Percentiles rank a stretch among this genome's conserved stretches.
phyloP scores from a whole-genome alignment of 2,329 filamentous ascomycete species.

The Ophiostoma perfectum region DNA sequence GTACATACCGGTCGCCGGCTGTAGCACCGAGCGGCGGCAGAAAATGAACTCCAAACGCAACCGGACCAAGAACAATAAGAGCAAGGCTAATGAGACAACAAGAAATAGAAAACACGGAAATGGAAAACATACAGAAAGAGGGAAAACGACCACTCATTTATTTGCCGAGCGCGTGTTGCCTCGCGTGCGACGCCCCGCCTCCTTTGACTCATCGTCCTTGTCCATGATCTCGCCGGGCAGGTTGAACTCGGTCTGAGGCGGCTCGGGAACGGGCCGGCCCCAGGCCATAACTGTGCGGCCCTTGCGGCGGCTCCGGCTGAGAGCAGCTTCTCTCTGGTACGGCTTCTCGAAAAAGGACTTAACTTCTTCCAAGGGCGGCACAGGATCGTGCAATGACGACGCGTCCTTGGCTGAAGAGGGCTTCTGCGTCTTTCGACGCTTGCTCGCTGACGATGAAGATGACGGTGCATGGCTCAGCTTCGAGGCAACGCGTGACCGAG shows the following conservation, averaged over 20 bases:
- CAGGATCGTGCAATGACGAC: not conserved
- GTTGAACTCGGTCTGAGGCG: constrained; percentile 64
- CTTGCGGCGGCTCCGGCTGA: constrained; percentile 66
- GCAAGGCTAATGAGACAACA: not conserved
- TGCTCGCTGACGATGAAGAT: constrained; percentile 27
- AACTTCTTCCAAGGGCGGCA: constrained; percentile 45
- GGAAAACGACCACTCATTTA: not conserved
- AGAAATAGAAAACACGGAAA: not conserved
- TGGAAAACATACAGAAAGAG: not conserved
- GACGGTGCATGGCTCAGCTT: constrained; percentile 37
- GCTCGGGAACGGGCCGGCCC: constrained; percentile 73
- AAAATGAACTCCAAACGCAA: not conserved
- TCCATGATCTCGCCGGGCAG: constrained; percentile 62
- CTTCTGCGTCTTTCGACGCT: constrained; percentile 22
- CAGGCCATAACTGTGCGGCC: constrained; percentile 71
- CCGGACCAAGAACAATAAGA: not conserved
- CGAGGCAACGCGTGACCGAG: constrained; percentile 3
- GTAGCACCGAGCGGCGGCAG: too few species aligned
- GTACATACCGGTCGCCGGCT: not conserved
- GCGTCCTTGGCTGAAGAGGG: not conserved
- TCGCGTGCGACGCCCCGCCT: not conserved
- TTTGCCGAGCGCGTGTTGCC: not conserved
- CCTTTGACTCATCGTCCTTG: constrained; percentile 1
- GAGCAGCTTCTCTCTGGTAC: constrained; percentile 70
- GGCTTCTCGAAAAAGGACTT: constrained; percentile 81